Conservation (phyloP, 768 basidiomycete species). For the Boletus eberwhitei region DNA sequence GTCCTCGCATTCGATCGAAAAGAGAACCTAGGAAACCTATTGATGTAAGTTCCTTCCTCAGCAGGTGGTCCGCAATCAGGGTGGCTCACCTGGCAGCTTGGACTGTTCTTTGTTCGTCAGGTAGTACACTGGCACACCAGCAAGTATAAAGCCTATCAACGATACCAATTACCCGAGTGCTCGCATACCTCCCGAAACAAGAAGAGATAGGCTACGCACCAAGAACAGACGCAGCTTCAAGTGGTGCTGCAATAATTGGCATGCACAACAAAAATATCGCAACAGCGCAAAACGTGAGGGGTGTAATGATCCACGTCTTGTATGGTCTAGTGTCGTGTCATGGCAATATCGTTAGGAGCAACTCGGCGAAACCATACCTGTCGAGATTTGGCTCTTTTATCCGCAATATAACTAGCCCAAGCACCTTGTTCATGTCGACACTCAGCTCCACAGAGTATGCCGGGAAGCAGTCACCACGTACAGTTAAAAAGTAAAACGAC, state of each 20-base stretch:
- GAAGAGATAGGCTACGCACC: constrained; percentile 43
- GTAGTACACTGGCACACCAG: constrained; percentile 82
- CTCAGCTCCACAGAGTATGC: neutral
- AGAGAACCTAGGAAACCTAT: constrained; percentile 42
- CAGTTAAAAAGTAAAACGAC: constrained; percentile 86
- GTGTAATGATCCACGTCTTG: constrained; percentile 87
- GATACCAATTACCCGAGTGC: neutral
- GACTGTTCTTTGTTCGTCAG: constrained; percentile 57
- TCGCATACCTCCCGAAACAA: neutral
- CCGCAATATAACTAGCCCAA: constrained; percentile 84
- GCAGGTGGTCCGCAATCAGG: neutral
- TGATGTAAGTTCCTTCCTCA: neutral
- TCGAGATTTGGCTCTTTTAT: constrained; percentile 88
- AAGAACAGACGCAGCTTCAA: constrained; percentile 82
- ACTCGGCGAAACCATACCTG: constrained; percentile 42
- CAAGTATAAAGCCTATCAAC: constrained; percentile 65
- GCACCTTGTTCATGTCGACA: constrained; percentile 47
- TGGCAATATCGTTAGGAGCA: neutral
- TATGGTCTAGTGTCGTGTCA: constrained; percentile 63
- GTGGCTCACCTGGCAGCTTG: constrained; percentile 36
- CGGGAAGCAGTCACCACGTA: constrained; percentile 32
- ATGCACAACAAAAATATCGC: constrained; percentile 66
- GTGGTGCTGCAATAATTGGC: constrained; percentile 91
- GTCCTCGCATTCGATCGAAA: constrained; percentile 48
- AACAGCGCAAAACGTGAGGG: constrained; percentile 84